These are phyloP conservation scores for Sporodiniella umbellata DNA, from an alignment of 371 early-diverging fungal genomes.

Conservation along the genomic window DNA sequence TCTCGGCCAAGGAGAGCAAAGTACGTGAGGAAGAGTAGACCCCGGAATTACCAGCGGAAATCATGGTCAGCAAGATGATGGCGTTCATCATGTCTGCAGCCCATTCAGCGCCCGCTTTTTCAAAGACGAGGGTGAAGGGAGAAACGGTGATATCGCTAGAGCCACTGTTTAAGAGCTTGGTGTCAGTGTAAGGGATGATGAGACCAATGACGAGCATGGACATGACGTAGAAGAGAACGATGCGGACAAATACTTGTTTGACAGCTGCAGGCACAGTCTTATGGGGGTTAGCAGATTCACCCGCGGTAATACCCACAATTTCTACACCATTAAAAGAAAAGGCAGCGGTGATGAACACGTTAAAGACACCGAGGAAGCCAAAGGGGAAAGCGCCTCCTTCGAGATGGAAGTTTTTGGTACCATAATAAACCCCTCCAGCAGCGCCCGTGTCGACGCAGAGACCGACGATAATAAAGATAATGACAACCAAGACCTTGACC, in stretches of 20 bases:
- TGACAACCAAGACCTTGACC: conserved; percentile 55
- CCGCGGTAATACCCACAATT: conserved; percentile 72
- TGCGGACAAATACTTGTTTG: conserved; percentile 72
- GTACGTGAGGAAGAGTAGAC: conserved; percentile 76
- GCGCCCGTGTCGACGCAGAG: conserved; percentile 65
- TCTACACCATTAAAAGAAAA: conserved; percentile 87
- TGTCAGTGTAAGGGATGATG: conserved; percentile 63
- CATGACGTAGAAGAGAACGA: conserved; percentile 71
- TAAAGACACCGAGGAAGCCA: conserved; percentile 68
- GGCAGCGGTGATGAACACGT: conserved; percentile 75
- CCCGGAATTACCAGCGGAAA: conserved; percentile 80
- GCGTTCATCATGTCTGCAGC: conserved; percentile 80
- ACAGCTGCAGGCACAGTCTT: conserved; percentile 75
- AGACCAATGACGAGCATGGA: conserved; percentile 74
- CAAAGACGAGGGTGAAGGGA: conserved; percentile 74
- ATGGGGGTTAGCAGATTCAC: conserved; percentile 69
- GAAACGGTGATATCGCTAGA: conserved; percentile 49
- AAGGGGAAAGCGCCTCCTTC: conserved; percentile 76
- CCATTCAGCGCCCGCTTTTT: conserved; percentile 62
- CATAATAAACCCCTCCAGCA: conserved; percentile 38
- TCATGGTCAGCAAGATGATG: conserved; percentile 68
- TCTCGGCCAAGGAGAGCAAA: conserved; percentile 63
- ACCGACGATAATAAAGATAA: conserved; percentile 76
- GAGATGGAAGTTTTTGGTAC: conserved; percentile 64
- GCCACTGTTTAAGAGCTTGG: conserved; percentile 48